These are phyloP conservation scores for Talaromyces sp. DNA, from an alignment of 2,329 filamentous ascomycete genomes.

Conservation along the genomic window DNA sequence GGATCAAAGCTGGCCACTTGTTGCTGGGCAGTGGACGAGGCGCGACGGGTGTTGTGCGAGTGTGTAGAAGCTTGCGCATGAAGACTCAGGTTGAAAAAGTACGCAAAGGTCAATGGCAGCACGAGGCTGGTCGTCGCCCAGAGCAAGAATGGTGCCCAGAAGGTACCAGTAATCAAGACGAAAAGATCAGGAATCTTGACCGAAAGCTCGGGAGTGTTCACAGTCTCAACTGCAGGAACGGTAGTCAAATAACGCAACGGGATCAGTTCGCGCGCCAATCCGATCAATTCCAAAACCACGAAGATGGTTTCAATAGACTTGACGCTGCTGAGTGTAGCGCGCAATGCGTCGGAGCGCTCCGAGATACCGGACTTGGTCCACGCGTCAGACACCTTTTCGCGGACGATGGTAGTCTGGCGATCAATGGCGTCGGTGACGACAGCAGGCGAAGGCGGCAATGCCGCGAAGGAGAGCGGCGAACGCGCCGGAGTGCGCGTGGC, in stretches of 20 bases:
- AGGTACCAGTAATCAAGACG: constrained; percentile 67
- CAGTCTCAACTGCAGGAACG: constrained; percentile 58
- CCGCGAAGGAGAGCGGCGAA: constrained; percentile 51
- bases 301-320: constrained; percentile 67
- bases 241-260: constrained; percentile 70
- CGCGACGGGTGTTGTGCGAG: constrained; percentile 27
- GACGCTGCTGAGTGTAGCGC: constrained; percentile 66
- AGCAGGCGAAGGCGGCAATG: constrained; percentile 75
- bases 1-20: constrained; percentile 62
- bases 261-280: constrained; percentile 67
- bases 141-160: constrained; percentile 77
- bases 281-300: constrained; percentile 65
- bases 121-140: constrained; percentile 72
- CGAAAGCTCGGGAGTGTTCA: constrained; percentile 57
- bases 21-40: constrained; percentile 23
- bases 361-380: constrained; percentile 37
- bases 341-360: constrained; percentile 58
- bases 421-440: constrained; percentile 75
- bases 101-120: constrained; percentile 69
- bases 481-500: constrained; percentile 31
- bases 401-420: constrained; percentile 49
- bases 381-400: constrained; percentile 32
- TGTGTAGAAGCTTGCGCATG: constrained; percentile 36
- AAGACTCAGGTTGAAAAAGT: constrained; percentile 83
- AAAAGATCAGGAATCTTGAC: constrained; percentile 79